A percentile compares a stretch with the other conserved stretches of the same genome.
phyloP scores from a whole-genome alignment of 2,329 filamentous ascomycete species.

The Fusarium ramigenum region DNA sequence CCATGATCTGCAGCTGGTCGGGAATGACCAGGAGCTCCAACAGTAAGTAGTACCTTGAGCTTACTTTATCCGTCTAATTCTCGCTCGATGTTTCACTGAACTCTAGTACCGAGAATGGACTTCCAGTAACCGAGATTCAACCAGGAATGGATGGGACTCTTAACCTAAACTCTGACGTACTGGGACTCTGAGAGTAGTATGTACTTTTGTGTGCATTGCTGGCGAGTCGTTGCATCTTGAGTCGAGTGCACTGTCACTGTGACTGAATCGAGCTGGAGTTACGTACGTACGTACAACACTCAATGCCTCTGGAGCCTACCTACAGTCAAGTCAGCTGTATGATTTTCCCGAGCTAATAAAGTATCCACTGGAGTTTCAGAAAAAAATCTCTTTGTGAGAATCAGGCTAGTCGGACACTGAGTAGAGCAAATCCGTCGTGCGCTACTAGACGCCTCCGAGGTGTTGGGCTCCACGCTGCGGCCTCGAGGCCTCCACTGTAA shows the following conservation, averaged over 20 bases:
- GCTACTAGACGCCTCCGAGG: constrained; percentile 38
- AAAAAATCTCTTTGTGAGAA: constrained; percentile 22
- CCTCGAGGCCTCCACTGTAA: constrained; percentile 36
- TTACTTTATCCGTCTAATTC: constrained; percentile 16
- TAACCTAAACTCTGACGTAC: background rate
- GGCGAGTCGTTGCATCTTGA: constrained; percentile 2
- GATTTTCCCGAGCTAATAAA: background rate
- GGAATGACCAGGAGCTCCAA: background rate
- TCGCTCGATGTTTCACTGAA: constrained; percentile 14
- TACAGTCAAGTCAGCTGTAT: background rate
- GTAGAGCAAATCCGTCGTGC: constrained; percentile 26
- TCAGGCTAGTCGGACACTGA: constrained; percentile 24
- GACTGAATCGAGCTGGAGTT: background rate
- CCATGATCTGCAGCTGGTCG: constrained; percentile 25
- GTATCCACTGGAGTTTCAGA: constrained; percentile 40
- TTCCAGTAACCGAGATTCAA: background rate
- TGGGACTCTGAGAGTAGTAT: background rate
- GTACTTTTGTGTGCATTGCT: background rate
- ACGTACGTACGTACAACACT: background rate
- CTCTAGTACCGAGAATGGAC: constrained; percentile 8
- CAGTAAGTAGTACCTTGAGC: background rate
- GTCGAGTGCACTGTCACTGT: background rate
- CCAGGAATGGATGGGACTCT: background rate
- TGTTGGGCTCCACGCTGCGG: constrained; percentile 36
- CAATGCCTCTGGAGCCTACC: background rate